Conservation (phyloP, 495 filamentous ascomycete genomes). For the Articulospora tetracladia region DNA sequence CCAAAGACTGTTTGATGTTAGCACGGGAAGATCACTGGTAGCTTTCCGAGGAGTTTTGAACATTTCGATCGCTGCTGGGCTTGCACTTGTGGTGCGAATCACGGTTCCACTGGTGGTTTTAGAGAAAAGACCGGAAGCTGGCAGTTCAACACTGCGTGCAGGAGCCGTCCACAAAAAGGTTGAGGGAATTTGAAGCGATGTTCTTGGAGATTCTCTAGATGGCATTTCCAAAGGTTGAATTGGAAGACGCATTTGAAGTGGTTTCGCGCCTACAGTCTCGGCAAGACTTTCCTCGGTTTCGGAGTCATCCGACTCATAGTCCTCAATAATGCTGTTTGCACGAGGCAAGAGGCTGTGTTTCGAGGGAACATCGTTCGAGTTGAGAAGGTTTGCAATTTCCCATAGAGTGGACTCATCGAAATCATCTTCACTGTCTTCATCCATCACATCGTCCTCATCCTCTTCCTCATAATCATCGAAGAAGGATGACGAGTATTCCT, state of each 20-base stretch:
- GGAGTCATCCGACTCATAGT: constrained; percentile 15
- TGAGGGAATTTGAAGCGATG: not conserved
- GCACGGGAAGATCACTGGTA: not conserved
- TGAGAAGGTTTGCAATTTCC: constrained; percentile 53
- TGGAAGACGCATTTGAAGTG: constrained; percentile 3
- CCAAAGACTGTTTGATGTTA: constrained; percentile 17
- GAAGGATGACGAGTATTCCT: constrained; percentile 38
- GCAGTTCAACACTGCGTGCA: not conserved
- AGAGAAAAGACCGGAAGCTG: constrained; percentile 11
- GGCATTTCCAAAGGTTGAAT: constrained; percentile 17
- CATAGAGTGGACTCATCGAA: constrained; percentile 54
- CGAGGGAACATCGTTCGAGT: constrained; percentile 40
- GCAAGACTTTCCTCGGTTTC: not conserved
- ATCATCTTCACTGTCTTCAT: constrained; percentile 38
- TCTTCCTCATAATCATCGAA: constrained; percentile 38
- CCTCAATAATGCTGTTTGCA: constrained; percentile 11
- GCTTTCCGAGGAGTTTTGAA: constrained; percentile 6
- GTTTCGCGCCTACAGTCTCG: not conserved
- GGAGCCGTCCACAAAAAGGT: constrained; percentile 7
- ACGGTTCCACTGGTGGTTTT: not conserved
- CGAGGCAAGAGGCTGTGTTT: constrained; percentile 34
- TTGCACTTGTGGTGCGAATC: constrained; percentile 14
- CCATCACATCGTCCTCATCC: constrained; percentile 47
- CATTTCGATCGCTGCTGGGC: constrained; percentile 11
- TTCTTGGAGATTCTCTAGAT: not conserved